A percentile compares a stretch with the other conserved stretches of the same genome.
These are phyloP conservation scores for Avena sativa DNA, from an alignment of 176 grass and related monocot species.

Conservation along the genomic window DNA sequence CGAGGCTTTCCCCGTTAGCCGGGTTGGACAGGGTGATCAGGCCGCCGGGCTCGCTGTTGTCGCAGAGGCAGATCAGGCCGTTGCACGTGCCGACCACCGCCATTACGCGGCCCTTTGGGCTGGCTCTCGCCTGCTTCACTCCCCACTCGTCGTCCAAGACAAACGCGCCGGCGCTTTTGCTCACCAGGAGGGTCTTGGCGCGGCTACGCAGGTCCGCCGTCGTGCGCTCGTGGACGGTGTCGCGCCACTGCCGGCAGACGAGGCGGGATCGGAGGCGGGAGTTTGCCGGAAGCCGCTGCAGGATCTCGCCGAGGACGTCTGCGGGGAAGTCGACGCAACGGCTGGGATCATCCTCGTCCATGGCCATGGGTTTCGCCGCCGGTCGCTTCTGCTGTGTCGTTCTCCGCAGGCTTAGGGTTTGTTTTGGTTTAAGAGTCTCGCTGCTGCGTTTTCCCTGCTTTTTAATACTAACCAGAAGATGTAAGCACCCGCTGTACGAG, in stretches of 20 bases:
- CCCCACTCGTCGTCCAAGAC: neutral
- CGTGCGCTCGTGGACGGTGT: neutral
- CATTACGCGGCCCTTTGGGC: neutral
- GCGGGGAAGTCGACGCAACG: neutral
- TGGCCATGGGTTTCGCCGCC: neutral
- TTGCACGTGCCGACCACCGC: neutral
- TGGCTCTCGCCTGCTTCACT: neutral
- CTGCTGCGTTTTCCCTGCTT: too few relatives aligned
- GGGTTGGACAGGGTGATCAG: neutral
- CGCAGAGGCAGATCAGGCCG: slow-evolving; percentile 1
- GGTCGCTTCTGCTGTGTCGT: neutral
- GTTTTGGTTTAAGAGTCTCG: neutral
- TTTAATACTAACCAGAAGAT: too few relatives aligned
- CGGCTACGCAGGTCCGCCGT: neutral
- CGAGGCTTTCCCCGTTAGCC: neutral
- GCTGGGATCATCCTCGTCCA: neutral
- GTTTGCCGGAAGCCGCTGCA: neutral
- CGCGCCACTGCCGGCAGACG: slow-evolving; percentile 4
- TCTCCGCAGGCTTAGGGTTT: neutral
- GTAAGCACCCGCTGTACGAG: too few relatives aligned
- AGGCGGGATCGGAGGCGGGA: neutral
- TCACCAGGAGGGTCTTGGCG: neutral
- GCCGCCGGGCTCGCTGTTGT: neutral
- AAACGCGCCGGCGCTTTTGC: neutral
- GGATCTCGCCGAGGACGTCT: neutral